Percentiles rank a stretch among this genome's conserved stretches.
These are phyloP conservation scores for Termitomyces sp. DNA, from an alignment of 768 basidiomycete species.

Conservation along the genomic window DNA sequence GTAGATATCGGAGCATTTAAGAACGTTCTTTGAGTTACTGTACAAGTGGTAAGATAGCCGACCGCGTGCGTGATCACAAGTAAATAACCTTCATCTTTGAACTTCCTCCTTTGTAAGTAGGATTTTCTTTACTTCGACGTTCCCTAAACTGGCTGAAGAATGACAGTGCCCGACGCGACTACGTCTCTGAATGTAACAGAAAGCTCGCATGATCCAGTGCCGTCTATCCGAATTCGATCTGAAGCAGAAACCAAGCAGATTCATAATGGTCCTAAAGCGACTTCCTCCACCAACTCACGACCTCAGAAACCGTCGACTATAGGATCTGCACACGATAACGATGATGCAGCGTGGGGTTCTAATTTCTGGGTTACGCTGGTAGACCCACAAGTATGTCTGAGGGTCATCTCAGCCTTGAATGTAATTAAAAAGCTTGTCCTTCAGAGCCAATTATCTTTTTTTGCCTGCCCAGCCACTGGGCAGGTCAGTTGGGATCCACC, in stretches of 20 bases:
- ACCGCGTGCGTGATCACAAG: not conserved
- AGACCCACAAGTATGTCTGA: slow-evolving; percentile 72
- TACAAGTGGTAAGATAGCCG: not conserved
- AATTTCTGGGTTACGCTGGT: slow-evolving; percentile 94
- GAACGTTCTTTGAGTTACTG: no score
- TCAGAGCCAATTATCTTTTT: slow-evolving; percentile 70
- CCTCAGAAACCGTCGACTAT: slow-evolving; percentile 9
- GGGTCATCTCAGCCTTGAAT: not conserved
- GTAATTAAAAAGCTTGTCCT: not conserved
- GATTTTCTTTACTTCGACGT: slow-evolving; percentile 4
- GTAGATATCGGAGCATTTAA: not conserved
- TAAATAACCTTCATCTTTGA: not conserved
- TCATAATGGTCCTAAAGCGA: not conserved
- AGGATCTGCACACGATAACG: slow-evolving; percentile 32
- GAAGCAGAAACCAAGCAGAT: slow-evolving; percentile 1
- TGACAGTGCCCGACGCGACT: slow-evolving; percentile 5
- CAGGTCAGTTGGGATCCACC: slow-evolving; percentile 94
- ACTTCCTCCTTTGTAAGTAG: not conserved
- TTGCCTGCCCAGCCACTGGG: slow-evolving; percentile 89
- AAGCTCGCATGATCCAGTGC: not conserved
- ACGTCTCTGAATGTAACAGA: slow-evolving; percentile 6
- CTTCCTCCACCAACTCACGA: slow-evolving; percentile 5
- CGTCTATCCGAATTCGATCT: slow-evolving; percentile 1
- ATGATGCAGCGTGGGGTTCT: slow-evolving; percentile 72
- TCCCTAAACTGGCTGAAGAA: slow-evolving; percentile 3